phyloP scores from a whole-genome alignment of 495 filamentous ascomycete species.

The Aspergillus carlsbadensis region DNA sequence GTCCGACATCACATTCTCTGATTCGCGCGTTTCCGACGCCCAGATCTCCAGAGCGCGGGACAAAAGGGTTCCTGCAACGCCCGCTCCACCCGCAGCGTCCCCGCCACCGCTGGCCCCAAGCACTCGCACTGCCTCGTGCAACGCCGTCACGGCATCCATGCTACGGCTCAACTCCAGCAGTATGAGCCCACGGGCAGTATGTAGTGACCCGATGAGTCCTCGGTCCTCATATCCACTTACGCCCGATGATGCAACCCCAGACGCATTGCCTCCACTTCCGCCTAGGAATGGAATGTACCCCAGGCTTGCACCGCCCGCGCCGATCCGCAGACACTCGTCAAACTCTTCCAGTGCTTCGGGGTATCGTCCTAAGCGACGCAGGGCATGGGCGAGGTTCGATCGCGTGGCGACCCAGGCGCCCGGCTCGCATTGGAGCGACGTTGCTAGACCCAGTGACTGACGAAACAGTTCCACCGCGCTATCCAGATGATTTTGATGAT shows the following conservation, averaged over 20 bases:
- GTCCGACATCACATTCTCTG: conserved; percentile 22
- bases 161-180: conserved; percentile 65
- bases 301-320: conserved; percentile 64
- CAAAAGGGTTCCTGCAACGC: conserved; percentile 72
- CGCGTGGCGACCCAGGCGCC: conserved; percentile 84
- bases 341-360: conserved; percentile 75
- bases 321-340: conserved; percentile 74
- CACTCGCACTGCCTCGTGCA: conserved; percentile 69
- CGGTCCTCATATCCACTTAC: conserved; percentile 49
- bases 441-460: conserved; percentile 71
- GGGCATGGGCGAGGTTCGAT: conserved; percentile 85
- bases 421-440: conserved; percentile 76
- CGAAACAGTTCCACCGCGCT: conserved; percentile 72
- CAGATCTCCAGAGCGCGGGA: conserved; percentile 73
- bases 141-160: conserved; percentile 62
- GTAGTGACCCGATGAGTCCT: conserved; percentile 42
- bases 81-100: conserved; percentile 61
- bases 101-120: conserved; percentile 51
- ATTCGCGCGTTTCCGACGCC: conserved; percentile 41
- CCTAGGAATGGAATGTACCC: conserved; percentile 44
- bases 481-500: conserved; percentile 80
- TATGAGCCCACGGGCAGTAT: conserved; percentile 60
- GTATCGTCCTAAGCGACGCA: conserved; percentile 68
- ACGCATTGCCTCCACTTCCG: conserved; percentile 35
- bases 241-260: conserved; percentile 34